These are phyloP conservation scores for Coemansia sp. DNA, from an alignment of 192 early-diverging fungal species.

Conservation along the genomic window DNA sequence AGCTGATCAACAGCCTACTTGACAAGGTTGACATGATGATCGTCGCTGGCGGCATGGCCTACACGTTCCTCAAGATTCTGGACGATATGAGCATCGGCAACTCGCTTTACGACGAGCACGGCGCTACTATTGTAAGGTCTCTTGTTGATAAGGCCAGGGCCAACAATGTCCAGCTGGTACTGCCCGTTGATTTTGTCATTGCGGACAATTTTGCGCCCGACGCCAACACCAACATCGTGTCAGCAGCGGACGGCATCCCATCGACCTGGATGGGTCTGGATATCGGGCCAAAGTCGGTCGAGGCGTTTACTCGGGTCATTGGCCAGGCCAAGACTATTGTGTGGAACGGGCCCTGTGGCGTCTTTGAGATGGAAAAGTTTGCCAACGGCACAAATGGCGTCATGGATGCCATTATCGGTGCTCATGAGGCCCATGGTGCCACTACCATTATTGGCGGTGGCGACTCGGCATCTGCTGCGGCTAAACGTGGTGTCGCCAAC, in stretches of 20 bases:
- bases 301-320: constrained; percentile 65
- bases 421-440: constrained; percentile 74
- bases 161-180: constrained; percentile 83
- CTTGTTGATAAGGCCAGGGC: constrained; percentile 86
- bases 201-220: constrained; percentile 83
- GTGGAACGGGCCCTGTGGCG: constrained; percentile 97
- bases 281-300: constrained; percentile 76
- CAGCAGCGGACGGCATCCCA: constrained; percentile 83
- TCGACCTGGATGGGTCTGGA: constrained; percentile 93
- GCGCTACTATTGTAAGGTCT: constrained; percentile 74
- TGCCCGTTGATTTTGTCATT: constrained; percentile 86
- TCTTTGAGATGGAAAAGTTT: constrained; percentile 97
- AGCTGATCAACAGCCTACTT: constrained; percentile 94
- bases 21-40: constrained; percentile 91
- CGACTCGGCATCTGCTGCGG: constrained; percentile 95
- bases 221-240: constrained; percentile 79
- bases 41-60: constrained; percentile 93
- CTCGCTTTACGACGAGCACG: constrained; percentile 86
- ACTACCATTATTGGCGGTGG: constrained; percentile 94
- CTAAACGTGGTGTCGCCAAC: constrained; percentile 75
- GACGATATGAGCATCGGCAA: constrained; percentile 84
- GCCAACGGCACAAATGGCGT: constrained; percentile 75
- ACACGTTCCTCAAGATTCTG: constrained; percentile 94
- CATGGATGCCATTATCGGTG: constrained; percentile 81
- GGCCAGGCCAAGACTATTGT: constrained; percentile 84